phyloP scores from a whole-genome alignment of 2,329 filamentous ascomycete genomes.

The Magnaporthiopsis rhizophila region DNA sequence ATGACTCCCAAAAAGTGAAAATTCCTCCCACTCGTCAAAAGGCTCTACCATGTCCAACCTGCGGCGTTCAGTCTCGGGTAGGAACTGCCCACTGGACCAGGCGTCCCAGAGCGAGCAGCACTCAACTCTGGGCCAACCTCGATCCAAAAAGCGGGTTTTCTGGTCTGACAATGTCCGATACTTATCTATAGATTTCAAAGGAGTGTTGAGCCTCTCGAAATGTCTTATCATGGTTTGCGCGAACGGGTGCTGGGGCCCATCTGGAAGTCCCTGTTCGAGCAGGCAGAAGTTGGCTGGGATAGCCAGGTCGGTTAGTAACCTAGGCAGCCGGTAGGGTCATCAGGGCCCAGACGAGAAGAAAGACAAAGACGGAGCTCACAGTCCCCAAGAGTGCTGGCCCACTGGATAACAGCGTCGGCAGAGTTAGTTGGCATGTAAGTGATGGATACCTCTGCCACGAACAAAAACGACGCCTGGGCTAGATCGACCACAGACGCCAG shows the following conservation, averaged over 20 bases:
- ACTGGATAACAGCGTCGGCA: constrained; percentile 67
- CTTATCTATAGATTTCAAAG: constrained; percentile 62
- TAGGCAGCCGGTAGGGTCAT: not conserved
- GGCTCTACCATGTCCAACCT: constrained; percentile 65
- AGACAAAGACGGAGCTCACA: constrained; percentile 35
- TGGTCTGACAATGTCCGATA: constrained; percentile 65
- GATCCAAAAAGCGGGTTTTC: constrained; percentile 53
- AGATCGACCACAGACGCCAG: constrained; percentile 52
- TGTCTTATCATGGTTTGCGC: constrained; percentile 78
- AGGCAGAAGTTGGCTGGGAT: constrained; percentile 69
- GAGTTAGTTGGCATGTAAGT: constrained; percentile 77
- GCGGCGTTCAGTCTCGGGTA: constrained; percentile 50
- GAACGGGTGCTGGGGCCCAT: constrained; percentile 72
- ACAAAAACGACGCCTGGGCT: constrained; percentile 57
- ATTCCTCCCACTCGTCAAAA: constrained; percentile 96
- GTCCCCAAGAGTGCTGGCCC: constrained; percentile 64
- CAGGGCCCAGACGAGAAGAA: not conserved
- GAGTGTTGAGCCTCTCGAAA: constrained; percentile 72
- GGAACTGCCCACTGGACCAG: constrained; percentile 64
- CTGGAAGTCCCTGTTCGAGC: constrained; percentile 77
- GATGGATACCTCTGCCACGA: constrained; percentile 82
- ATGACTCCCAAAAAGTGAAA: constrained; percentile 75
- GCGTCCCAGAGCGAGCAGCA: constrained; percentile 72
- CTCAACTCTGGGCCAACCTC: constrained; percentile 59
- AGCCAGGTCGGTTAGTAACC: constrained; percentile 12